These are phyloP conservation scores for Vanilla planifolia DNA, from an alignment of 106 monocot genomes.

Conservation along the genomic window DNA sequence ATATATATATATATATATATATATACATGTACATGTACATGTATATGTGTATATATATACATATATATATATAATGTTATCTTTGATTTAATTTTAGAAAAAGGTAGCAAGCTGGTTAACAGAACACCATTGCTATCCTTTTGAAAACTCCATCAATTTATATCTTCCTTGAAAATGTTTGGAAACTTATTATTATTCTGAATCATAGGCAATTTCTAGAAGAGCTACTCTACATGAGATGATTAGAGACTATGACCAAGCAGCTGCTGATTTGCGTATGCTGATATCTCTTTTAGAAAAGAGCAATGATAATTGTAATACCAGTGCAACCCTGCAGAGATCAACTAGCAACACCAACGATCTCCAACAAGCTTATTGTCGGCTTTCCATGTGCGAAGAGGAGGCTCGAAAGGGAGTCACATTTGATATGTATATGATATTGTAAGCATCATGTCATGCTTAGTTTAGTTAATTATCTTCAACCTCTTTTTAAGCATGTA, in stretches of 20 bases:
- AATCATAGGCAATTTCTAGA: slow-evolving; percentile 85
- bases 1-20: too few species aligned
- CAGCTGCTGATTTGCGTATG: slow-evolving; percentile 54
- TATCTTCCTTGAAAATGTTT: not conserved
- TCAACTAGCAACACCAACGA: slow-evolving; percentile 23
- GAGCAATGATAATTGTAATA: slow-evolving; percentile 31
- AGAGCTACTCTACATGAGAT: slow-evolving; percentile 88
- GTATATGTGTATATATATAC: too few species aligned
- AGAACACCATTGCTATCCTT: too few species aligned
- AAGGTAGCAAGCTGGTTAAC: too few species aligned
- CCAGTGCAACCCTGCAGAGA: slow-evolving; percentile 11
- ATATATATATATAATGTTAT: too few species aligned
- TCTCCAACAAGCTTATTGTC: slow-evolving; percentile 33
- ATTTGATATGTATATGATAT: slow-evolving; percentile 81
- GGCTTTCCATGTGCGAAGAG: slow-evolving; percentile 65
- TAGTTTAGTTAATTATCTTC: not conserved
- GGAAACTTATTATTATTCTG: not conserved
- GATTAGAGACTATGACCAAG: slow-evolving; percentile 93
- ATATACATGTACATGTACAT: too few species aligned
- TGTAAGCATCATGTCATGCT: slow-evolving; percentile 48
- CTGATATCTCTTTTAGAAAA: slow-evolving; percentile 67
- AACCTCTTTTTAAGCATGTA: too few species aligned
- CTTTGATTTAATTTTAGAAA: too few species aligned
- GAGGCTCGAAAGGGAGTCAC: slow-evolving; percentile 52
- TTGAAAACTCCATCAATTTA: too few species aligned